Percentiles rank a stretch among this genome's conserved stretches.
phyloP scores from a whole-genome alignment of 1,284 basidiomycete species.

The Leccinum pachyderme region DNA sequence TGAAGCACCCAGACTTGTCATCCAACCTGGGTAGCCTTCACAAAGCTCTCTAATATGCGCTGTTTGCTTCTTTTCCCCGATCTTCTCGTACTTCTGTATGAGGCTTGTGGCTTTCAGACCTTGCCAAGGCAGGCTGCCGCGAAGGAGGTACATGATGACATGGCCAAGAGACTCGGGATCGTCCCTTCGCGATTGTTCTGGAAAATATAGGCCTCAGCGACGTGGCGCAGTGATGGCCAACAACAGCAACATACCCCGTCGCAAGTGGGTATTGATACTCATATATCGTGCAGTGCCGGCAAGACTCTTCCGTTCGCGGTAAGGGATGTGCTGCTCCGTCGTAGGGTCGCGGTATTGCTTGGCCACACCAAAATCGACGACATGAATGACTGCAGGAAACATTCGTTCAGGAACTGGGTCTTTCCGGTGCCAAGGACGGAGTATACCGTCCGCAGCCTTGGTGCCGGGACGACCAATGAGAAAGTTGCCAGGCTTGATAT shows the following conservation, averaged over 20 bases:
- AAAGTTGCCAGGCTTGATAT: slow-evolving; percentile 99
- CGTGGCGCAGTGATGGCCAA: not conserved
- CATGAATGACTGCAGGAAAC: slow-evolving; percentile 58
- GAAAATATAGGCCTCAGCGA: slow-evolving; percentile 4
- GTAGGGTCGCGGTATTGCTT: slow-evolving; percentile 99
- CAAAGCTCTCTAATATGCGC: slow-evolving; percentile 93
- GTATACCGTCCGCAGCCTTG: slow-evolving; percentile 73
- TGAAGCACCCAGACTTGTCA: slow-evolving; percentile 56
- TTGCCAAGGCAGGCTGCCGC: slow-evolving; percentile 94
- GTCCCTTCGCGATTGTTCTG: slow-evolving; percentile 81
- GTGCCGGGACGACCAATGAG: slow-evolving; percentile 90
- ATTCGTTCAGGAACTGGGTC: not conserved
- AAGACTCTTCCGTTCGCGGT: slow-evolving; percentile 97
- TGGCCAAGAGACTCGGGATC: slow-evolving; percentile 95
- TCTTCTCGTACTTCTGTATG: slow-evolving; percentile 98
- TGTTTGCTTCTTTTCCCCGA: slow-evolving; percentile 97
- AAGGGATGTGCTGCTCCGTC: slow-evolving; percentile 97
- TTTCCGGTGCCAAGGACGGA: not conserved
- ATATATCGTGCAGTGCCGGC: slow-evolving; percentile 98
- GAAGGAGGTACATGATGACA: slow-evolving; percentile 98
- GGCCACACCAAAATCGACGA: slow-evolving; percentile 98
- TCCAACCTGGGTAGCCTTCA: slow-evolving; percentile 92
- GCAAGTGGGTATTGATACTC: slow-evolving; percentile 98
- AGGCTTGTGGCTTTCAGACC: slow-evolving; percentile 96
- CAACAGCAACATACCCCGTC: slow-evolving; percentile 51